phyloP scores from a whole-genome alignment of 1,284 basidiomycete genomes.

The Ganoderma sp. region DNA sequence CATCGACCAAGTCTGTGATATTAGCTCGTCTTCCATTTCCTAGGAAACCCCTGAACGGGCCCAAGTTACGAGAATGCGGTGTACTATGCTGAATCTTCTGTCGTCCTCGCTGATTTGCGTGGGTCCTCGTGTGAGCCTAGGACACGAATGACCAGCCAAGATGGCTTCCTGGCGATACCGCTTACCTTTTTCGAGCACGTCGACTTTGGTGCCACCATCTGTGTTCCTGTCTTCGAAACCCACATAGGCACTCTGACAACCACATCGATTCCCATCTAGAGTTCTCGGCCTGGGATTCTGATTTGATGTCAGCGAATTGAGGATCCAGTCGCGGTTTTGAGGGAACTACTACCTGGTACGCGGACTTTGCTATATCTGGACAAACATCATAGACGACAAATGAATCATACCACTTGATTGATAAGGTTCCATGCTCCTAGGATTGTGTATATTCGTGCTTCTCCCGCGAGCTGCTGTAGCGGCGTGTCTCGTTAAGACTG shows the following conservation, averaged over 20 bases:
- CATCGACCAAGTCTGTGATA: not conserved
- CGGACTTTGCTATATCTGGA: not conserved
- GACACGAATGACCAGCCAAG: not conserved
- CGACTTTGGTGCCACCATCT: not conserved
- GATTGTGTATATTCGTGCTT: not conserved
- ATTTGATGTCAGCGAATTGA: slow-evolving; percentile 1
- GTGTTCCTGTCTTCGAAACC: slow-evolving; percentile 4
- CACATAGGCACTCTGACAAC: not conserved
- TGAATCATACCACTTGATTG: slow-evolving; percentile 6
- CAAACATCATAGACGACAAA: not conserved
- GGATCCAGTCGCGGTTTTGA: not conserved
- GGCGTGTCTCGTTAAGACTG: not conserved
- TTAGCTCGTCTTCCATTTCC: not conserved
- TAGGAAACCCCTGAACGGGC: not conserved
- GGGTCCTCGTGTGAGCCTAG: slow-evolving; percentile 6
- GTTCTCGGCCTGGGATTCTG: not conserved
- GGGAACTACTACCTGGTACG: not conserved
- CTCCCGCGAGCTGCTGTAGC: not conserved
- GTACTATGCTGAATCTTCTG: not conserved
- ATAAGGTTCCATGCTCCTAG: not conserved
- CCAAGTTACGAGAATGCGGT: not conserved
- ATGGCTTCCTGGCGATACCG: not conserved
- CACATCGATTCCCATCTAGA: not conserved
- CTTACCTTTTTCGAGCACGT: not conserved
- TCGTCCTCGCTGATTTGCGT: slow-evolving; percentile 4